These are phyloP conservation scores for Teratosphaeria pseudoeucalypti DNA, from an alignment of 2,329 filamentous ascomycete species.

Conservation along the genomic window DNA sequence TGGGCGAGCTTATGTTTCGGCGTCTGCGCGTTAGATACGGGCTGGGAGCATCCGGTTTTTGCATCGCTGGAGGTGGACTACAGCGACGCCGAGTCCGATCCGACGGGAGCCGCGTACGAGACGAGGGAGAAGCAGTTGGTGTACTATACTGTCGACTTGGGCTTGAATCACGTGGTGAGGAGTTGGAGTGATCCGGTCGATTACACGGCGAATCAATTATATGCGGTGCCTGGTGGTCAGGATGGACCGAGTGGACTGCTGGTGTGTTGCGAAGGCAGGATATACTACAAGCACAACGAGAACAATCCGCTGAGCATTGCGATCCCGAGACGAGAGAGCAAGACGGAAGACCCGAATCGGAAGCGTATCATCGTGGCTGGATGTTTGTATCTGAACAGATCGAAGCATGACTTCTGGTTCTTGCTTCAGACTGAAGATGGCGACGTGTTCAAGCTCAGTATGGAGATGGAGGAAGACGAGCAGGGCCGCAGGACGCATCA, in stretches of 20 bases:
- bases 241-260: slow-evolving; percentile 92
- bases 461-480: slow-evolving; percentile 79
- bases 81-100: slow-evolving; percentile 80
- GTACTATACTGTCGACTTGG: slow-evolving; percentile 95
- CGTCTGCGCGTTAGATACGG: slow-evolving; percentile 81
- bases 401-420: slow-evolving; percentile 76
- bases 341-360: slow-evolving; percentile 82
- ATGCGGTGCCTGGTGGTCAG: slow-evolving; percentile 87
- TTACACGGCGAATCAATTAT: slow-evolving; percentile 75
- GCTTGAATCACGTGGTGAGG: slow-evolving; percentile 90
- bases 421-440: slow-evolving; percentile 92
- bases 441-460: slow-evolving; percentile 93
- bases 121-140: slow-evolving; percentile 84
- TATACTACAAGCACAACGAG: slow-evolving; percentile 96
- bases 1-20: slow-evolving; percentile 82
- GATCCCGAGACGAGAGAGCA: slow-evolving; percentile 75
- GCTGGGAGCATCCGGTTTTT: slow-evolving; percentile 95
- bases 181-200: slow-evolving; percentile 96
- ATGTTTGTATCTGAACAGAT: slow-evolving; percentile 95
- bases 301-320: slow-evolving; percentile 80
- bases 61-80: slow-evolving; percentile 92
- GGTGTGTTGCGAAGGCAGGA: slow-evolving; percentile 86
- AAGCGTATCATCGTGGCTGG: slow-evolving; percentile 81
- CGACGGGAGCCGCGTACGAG: slow-evolving; percentile 68
- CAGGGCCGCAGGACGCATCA: slow-evolving; percentile 69